Evolutionary conservation across 129 eudicot genomes (phyloP).

Genomic region (Flaveria brownii): DNA sequence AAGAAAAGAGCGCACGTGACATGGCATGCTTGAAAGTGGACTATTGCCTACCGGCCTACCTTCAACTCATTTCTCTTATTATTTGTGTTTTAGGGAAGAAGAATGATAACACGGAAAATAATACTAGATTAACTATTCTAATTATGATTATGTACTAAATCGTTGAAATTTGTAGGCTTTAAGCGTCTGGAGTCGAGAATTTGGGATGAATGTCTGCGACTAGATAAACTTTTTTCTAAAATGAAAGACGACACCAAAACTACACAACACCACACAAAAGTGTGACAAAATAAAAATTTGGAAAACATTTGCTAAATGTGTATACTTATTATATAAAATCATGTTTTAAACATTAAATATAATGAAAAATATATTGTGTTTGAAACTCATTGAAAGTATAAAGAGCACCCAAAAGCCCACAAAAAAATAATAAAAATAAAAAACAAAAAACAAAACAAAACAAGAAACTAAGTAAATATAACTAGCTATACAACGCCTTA

Average conservation of each 20-base stretch:
- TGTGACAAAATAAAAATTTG: not conserved
- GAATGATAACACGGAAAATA: not conserved
- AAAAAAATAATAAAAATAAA: not conserved
- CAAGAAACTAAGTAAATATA: not conserved
- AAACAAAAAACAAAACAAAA: not conserved
- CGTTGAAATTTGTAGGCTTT: too few species aligned
- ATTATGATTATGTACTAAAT: too few species aligned
- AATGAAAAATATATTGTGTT: not conserved
- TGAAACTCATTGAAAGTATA: not conserved
- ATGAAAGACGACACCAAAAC: too few species aligned
- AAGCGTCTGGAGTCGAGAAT: not conserved
- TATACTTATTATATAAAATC: not conserved
- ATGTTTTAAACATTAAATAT: not conserved
- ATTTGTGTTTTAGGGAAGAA: not conserved
- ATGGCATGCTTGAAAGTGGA: not conserved
- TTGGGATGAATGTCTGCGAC: too few species aligned
- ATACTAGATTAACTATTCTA: not conserved
- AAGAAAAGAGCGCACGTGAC: constrained; percentile 6
- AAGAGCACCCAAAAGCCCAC: not conserved
- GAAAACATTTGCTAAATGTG: not conserved
- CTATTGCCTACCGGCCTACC: not conserved
- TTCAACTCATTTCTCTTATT: not conserved
- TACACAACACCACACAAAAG: not conserved
- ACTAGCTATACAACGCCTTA: not conserved
- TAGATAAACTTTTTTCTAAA: too few species aligned